Percentiles rank a stretch among this genome's conserved stretches.
These are phyloP conservation scores for Claviceps sp. DNA, from an alignment of 2,329 filamentous ascomycete genomes.

Conservation along the genomic window DNA sequence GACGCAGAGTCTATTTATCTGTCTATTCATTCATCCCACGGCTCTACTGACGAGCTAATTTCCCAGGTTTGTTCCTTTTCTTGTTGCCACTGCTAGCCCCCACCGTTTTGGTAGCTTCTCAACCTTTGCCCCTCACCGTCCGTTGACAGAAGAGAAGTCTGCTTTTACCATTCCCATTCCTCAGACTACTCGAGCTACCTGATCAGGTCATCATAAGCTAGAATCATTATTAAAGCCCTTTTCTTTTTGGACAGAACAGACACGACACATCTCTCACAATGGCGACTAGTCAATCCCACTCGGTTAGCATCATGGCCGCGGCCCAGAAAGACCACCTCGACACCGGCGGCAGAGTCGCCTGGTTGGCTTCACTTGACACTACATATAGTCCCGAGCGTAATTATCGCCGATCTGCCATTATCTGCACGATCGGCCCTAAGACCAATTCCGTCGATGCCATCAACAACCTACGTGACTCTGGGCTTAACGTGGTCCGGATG, in stretches of 20 bases:
- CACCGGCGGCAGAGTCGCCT: constrained; percentile 56
- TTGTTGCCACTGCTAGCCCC: background rate
- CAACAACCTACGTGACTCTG: constrained; percentile 78
- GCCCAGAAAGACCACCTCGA: constrained; percentile 78
- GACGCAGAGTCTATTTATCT: background rate
- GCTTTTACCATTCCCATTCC: background rate
- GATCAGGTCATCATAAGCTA: background rate
- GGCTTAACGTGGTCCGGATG: constrained; percentile 98
- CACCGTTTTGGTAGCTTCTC: background rate
- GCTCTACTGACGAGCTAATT: background rate
- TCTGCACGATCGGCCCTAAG: constrained; percentile 98
- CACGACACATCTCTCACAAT: constrained; percentile 14
- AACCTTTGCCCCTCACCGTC: background rate
- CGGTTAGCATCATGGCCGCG: constrained; percentile 35
- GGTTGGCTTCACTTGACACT: constrained; percentile 66
- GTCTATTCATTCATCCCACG: background rate
- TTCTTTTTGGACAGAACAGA: constrained; percentile 1
- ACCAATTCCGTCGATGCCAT: constrained; percentile 97
- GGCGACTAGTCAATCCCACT: constrained; percentile 19
- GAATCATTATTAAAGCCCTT: background rate
- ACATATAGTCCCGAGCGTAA: constrained; percentile 76
- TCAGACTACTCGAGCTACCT: background rate
- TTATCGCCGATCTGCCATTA: constrained; percentile 94
- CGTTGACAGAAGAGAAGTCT: background rate
- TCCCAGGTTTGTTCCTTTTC: background rate